Percentiles rank a stretch among this genome's conserved stretches.
Evolutionary conservation across 2,329 filamentous ascomycete species (phyloP).

Genomic region (Pezicula radicicola): DNA sequence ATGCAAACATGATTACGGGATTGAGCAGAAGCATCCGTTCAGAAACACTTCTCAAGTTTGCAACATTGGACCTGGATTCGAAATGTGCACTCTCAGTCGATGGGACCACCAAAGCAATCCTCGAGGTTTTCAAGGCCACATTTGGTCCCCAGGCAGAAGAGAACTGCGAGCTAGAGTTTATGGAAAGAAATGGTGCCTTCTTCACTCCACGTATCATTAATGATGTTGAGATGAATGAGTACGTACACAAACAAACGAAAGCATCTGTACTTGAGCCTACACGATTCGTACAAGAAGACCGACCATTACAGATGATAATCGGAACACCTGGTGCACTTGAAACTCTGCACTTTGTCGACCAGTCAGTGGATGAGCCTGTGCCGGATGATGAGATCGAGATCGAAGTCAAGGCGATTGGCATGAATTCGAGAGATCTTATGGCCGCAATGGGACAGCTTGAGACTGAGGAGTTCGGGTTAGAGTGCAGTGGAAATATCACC

Average conservation of each 20-base stretch:
- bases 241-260: conserved; percentile 20
- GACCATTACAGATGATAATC: conserved; percentile 20
- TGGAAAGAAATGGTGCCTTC: conserved; percentile 24
- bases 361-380: conserved; percentile 6
- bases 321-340: conserved; percentile 21
- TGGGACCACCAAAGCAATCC: conserved; percentile 8
- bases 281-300: conserved; percentile 11
- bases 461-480: conserved; percentile 28
- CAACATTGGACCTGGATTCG: conserved; percentile 22
- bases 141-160: conserved; percentile 12
- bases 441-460: conserved; percentile 29
- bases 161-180: conserved; percentile 21
- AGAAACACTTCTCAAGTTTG: conserved; percentile 23
- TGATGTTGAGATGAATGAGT: conserved; percentile 25
- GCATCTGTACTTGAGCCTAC: conserved; percentile 12
- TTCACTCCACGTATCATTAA: conserved; percentile 20
- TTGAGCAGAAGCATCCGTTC: conserved; percentile 24
- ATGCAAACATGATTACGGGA: conserved; percentile 24
- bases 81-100: conserved; percentile 31
- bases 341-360: conserved; percentile 23
- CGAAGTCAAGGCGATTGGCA: conserved; percentile 26
- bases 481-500: conserved; percentile 32
- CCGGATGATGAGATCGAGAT: conserved; percentile 21
- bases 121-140: conserved; percentile 13
- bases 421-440: conserved; percentile 27